Evolutionary conservation across 2,329 filamentous ascomycete genomes (phyloP).

Genomic region (Leptographium wingfieldii): DNA sequence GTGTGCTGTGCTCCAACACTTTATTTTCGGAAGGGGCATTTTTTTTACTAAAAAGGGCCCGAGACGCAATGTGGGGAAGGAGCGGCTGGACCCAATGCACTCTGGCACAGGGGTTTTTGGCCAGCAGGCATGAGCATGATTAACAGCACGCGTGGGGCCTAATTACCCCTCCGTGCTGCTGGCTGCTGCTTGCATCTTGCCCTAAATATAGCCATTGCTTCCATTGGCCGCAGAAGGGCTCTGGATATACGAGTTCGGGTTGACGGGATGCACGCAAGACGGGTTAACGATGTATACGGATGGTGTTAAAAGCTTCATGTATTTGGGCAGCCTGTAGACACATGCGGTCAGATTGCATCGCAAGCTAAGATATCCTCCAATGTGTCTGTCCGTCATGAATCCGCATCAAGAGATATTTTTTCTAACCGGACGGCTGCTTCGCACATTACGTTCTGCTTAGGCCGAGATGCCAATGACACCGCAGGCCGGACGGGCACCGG

Average conservation of each 20-base stretch:
- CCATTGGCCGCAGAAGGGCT: not conserved
- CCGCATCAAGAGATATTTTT: not conserved
- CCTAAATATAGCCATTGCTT: not conserved
- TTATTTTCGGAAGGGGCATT: not conserved
- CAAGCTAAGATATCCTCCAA: too few relatives aligned
- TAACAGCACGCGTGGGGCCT: not conserved
- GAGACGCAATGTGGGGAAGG: not conserved
- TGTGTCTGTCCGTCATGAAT: not conserved
- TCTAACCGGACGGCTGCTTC: not conserved
- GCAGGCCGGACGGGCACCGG: constrained; percentile 84
- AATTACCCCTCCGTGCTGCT: not conserved
- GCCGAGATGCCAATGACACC: constrained; percentile 86
- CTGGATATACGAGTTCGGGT: not conserved
- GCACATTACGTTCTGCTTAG: constrained; percentile 28
- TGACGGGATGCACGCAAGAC: too few relatives aligned
- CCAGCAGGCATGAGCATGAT: not conserved
- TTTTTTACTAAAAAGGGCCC: not conserved
- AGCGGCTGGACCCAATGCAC: not conserved
- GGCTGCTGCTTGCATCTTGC: not conserved
- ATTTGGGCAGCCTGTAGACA: too few relatives aligned
- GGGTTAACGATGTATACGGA: too few relatives aligned
- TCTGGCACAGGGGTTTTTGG: not conserved
- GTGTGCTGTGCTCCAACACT: not conserved
- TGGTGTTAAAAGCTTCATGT: too few relatives aligned
- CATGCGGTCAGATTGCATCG: too few relatives aligned